These are phyloP conservation scores for Sanghuangporus weigelae DNA, from an alignment of 1,284 basidiomycete genomes.

Conservation along the genomic window DNA sequence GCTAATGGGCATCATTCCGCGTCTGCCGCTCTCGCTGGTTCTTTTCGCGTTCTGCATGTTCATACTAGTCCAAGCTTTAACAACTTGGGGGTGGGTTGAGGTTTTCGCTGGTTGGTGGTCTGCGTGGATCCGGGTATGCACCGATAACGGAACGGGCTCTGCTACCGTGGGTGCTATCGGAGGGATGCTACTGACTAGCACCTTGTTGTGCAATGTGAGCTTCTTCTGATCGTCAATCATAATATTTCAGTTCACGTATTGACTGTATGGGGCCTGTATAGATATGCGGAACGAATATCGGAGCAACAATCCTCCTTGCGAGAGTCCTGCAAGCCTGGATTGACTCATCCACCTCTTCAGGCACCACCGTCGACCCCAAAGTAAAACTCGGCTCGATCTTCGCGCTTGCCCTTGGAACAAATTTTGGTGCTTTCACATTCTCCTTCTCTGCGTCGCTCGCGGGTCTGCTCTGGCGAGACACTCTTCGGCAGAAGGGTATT, in stretches of 20 bases:
- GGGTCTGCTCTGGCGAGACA: slow-evolving; percentile 82
- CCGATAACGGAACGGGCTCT: slow-evolving; percentile 25
- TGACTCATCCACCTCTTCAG: slow-evolving; percentile 17
- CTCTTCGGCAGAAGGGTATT: slow-evolving; percentile 77
- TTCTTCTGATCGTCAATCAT: background rate
- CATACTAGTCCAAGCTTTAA: slow-evolving; percentile 85
- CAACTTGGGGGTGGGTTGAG: slow-evolving; percentile 86
- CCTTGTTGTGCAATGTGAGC: slow-evolving; percentile 78
- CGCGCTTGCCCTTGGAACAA: slow-evolving; percentile 77
- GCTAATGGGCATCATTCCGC: slow-evolving; percentile 59
- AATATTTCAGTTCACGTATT: background rate
- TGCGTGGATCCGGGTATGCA: slow-evolving; percentile 33
- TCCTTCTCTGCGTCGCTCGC: slow-evolving; percentile 90
- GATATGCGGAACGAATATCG: slow-evolving; percentile 92
- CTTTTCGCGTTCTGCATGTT: slow-evolving; percentile 96
- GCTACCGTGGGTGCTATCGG: slow-evolving; percentile 40
- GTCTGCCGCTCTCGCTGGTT: slow-evolving; percentile 76
- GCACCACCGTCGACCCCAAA: slow-evolving; percentile 22
- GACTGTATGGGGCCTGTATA: slow-evolving; percentile 20
- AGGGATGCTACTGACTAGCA: slow-evolving; percentile 40
- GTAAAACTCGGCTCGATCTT: slow-evolving; percentile 37
- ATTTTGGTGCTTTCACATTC: slow-evolving; percentile 90
- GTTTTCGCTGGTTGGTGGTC: slow-evolving; percentile 77
- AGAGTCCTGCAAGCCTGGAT: slow-evolving; percentile 46
- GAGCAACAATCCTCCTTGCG: slow-evolving; percentile 87